A percentile compares a stretch with the other conserved stretches of the same genome.
These are phyloP conservation scores for Cardiosporidium cionae DNA, from an alignment of 169 alveolate species.

Conservation along the genomic window DNA sequence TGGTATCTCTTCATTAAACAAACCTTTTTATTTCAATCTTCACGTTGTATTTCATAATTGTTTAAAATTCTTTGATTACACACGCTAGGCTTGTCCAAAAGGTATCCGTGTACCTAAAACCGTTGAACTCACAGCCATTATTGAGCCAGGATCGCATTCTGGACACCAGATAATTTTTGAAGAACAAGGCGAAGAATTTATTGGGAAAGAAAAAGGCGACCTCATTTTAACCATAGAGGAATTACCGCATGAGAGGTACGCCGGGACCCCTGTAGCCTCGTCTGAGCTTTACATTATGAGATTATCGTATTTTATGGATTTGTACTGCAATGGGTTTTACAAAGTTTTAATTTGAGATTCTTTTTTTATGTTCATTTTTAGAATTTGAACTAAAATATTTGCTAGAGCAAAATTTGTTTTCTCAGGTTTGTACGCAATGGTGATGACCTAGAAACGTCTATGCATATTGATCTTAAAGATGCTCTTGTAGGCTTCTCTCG, in stretches of 20 bases:
- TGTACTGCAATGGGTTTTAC: too few relatives aligned
- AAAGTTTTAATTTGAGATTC: too few relatives aligned
- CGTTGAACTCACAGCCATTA: conserved; percentile 30
- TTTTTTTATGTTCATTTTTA: too few relatives aligned
- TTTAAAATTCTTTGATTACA: neutral
- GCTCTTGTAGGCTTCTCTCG: conserved; percentile 44
- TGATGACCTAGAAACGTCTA: conserved; percentile 31
- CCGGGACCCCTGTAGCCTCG: too few relatives aligned
- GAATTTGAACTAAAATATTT: too few relatives aligned
- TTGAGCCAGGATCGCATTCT: conserved; percentile 44
- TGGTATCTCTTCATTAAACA: too few relatives aligned
- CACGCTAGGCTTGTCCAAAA: conserved; percentile 42
- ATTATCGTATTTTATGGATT: too few relatives aligned
- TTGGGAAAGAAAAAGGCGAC: conserved; percentile 48
- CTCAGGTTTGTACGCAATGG: conserved; percentile 34
- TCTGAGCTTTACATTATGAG: too few relatives aligned
- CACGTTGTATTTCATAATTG: neutral
- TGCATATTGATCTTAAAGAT: conserved; percentile 37
- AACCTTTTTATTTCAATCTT: neutral
- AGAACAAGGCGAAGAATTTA: conserved; percentile 43
- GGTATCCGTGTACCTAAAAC: conserved; percentile 41
- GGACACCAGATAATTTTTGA: conserved; percentile 46
- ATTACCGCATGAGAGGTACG: conserved; percentile 32
- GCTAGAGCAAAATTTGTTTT: too few relatives aligned
- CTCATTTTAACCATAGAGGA: conserved; percentile 34